Base-by-base conservation (phyloP, 139 green algal species). In the Picochlorum costavermella region DNA sequence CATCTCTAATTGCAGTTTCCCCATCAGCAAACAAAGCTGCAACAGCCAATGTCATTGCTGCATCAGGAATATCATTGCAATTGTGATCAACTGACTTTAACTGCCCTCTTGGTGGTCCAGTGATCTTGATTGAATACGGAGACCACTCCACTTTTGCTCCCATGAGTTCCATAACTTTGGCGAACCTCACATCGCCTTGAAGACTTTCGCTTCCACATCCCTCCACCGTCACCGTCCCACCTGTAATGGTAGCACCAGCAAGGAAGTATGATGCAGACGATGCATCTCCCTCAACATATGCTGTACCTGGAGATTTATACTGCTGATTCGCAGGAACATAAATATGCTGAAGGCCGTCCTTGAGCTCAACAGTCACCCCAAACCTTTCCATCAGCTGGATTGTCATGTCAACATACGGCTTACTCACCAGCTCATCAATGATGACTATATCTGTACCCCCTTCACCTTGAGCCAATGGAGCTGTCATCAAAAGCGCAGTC, bases 341-440 rank as follows among this genome's bases (percentile, higher is more conserved):
- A 73, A 94, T 79, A 77, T 92, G 87, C 63, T 90, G 68, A 59
- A 94, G 70, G 0, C 88, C 88, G 44, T 95, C 76, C 40, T 92
- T 63, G 40, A 66, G 63, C 51, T 95, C 67, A 60, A 95, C 76
- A 69, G 74, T 71, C 20, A 94, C 83, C 1, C 89, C 88, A 75
- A 96, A 96, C 11, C 84, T 75, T 81, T 96, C 80, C 94, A 98
- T 98, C 6, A 99, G 85, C 72, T 90, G 88, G 29, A 98, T 74
- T 1, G 94, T 99, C 94, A 99, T 99, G 70, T 97, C 88, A 37
- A 98, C 89, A 68, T 99, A 99, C 1, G 94, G 93, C 83, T 96
- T 76, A 17, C 70, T 88, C 5, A 99, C 79, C 10, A 98, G 83
- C 76, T 96, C 83, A 70, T 98, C 92, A n/a, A 63, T 82, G 67